Conservation (phyloP, 768 basidiomycete species). For the Lepiota subincarnata region DNA sequence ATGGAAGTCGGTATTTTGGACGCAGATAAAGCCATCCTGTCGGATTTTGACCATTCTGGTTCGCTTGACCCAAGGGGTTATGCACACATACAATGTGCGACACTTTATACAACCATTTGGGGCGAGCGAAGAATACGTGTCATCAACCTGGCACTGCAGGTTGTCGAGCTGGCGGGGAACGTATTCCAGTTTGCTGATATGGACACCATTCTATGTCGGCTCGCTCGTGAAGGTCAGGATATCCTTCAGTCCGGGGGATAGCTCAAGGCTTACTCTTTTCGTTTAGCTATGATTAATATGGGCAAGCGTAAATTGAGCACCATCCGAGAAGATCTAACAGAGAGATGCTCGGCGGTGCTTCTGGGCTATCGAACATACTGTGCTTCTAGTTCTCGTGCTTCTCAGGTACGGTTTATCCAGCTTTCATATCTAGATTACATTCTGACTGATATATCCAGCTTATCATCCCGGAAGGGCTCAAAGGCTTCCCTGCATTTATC, state of each 20-base stretch:
- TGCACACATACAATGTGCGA: slow-evolving; percentile 81
- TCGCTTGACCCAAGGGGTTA: slow-evolving; percentile 66
- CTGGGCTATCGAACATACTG: slow-evolving; percentile 88
- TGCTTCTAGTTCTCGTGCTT: slow-evolving; percentile 68
- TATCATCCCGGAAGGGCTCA: slow-evolving; percentile 92
- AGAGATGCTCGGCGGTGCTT: slow-evolving; percentile 75
- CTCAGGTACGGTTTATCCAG: slow-evolving; percentile 56
- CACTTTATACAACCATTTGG: slow-evolving; percentile 73
- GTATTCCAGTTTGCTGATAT: slow-evolving; percentile 91
- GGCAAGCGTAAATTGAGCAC: slow-evolving; percentile 54
- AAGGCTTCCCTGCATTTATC: slow-evolving; percentile 76
- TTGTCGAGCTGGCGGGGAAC: slow-evolving; percentile 81
- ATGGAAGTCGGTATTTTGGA: slow-evolving; percentile 77
- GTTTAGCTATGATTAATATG: slow-evolving; percentile 66
- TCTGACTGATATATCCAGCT: slow-evolving; percentile 45
- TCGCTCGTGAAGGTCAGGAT: slow-evolving; percentile 72
- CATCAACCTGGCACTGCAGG: slow-evolving; percentile 80
- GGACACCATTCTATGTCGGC: slow-evolving; percentile 71
- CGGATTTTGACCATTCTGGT: slow-evolving; percentile 68
- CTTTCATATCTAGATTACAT: background rate
- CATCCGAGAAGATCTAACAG: slow-evolving; percentile 84
- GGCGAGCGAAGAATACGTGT: slow-evolving; percentile 84
- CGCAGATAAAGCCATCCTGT: slow-evolving; percentile 75
- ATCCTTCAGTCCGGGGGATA: too few relatives aligned
- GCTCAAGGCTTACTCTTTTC: background rate